Conservation (phyloP, 2,329 filamentous ascomycete species). For the Metarhizium album region DNA sequence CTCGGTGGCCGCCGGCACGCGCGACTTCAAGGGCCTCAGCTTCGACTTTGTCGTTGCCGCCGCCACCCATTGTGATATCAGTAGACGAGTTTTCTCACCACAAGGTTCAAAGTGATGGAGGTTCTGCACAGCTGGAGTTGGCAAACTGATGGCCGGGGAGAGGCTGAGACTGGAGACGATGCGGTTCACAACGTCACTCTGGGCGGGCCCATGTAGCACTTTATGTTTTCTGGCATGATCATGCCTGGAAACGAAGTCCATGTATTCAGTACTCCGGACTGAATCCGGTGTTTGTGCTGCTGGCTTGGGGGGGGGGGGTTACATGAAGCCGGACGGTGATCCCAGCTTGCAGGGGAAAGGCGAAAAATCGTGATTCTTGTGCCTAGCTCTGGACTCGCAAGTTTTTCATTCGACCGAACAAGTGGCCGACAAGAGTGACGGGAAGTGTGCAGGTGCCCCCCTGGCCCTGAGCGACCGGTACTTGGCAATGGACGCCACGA, state of each 20-base stretch:
- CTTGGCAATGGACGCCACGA: background rate
- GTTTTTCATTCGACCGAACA: background rate
- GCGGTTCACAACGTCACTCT: background rate
- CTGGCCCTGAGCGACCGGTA: background rate
- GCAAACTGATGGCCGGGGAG: background rate
- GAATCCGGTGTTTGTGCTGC: background rate
- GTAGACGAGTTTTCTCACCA: background rate
- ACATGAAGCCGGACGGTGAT: slow-evolving; percentile 4
- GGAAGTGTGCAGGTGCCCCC: background rate
- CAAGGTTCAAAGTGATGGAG: background rate
- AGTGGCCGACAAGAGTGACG: background rate
- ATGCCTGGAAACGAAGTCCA: background rate
- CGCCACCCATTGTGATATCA: slow-evolving; percentile 8
- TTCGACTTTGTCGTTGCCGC: slow-evolving; percentile 17
- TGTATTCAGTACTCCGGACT: background rate
- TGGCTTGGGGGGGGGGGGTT: background rate
- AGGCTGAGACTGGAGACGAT: background rate
- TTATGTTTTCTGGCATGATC: background rate
- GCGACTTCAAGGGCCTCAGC: slow-evolving; percentile 27
- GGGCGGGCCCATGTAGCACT: background rate
- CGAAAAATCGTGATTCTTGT: background rate
- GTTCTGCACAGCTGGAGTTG: background rate
- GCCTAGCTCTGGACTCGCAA: background rate
- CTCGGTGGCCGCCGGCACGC: slow-evolving; percentile 21
- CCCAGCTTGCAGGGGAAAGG: background rate